These are phyloP conservation scores for Yamadazyma phyllophila DNA, from an alignment of 805 yeast species.

Conservation along the genomic window DNA sequence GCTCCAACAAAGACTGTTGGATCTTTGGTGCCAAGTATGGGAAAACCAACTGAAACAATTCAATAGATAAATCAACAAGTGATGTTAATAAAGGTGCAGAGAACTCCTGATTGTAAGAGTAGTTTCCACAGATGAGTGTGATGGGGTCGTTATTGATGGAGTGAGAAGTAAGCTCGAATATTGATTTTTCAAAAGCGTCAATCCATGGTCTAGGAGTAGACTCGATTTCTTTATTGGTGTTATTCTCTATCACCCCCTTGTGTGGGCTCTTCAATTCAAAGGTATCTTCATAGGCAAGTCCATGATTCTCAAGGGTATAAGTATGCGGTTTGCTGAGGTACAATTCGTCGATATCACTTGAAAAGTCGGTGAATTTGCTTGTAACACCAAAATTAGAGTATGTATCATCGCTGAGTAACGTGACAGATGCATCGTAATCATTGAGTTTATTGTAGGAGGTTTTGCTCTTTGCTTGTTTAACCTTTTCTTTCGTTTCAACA, in stretches of 20 bases:
- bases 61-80: slow-evolving; percentile 75
- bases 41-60: slow-evolving; percentile 67
- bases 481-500: slow-evolving; percentile 15
- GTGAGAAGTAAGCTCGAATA: slow-evolving; percentile 21
- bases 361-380: slow-evolving; percentile 38
- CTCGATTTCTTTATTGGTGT: slow-evolving; percentile 19
- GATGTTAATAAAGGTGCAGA: slow-evolving; percentile 31
- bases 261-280: slow-evolving; percentile 10
- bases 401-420: slow-evolving; percentile 46
- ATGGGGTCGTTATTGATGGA: slow-evolving; percentile 36
- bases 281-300: slow-evolving; percentile 14
- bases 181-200: slow-evolving; percentile 27
- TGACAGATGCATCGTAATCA: slow-evolving; percentile 22
- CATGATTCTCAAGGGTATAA: slow-evolving; percentile 2
- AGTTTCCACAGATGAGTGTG: slow-evolving; percentile 22
- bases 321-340: background rate
- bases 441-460: slow-evolving; percentile 15
- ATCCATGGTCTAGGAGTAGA: slow-evolving; percentile 24
- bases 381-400: slow-evolving; percentile 54
- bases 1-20: slow-evolving; percentile 85
- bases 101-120: slow-evolving; percentile 23
- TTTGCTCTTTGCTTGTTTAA: slow-evolving; percentile 21
- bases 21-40: slow-evolving; percentile 72
- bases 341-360: slow-evolving; percentile 26
- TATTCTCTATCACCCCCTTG: slow-evolving; percentile 7